Conservation (phyloP, 345 rosid species). For the Melastoma malabathricum region DNA sequence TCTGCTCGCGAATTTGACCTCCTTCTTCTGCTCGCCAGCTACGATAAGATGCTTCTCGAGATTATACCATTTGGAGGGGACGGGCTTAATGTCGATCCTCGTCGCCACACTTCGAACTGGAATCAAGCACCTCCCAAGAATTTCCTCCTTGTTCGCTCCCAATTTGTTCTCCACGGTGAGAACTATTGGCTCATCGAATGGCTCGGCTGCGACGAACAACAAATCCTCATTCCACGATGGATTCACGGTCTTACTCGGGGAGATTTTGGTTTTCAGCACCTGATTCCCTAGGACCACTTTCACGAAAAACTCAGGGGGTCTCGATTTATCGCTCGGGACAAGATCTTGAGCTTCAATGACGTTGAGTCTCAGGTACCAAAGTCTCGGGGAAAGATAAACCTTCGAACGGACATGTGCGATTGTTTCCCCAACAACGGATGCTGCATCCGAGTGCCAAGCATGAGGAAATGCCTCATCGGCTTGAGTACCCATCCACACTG, state of each 20-base stretch:
- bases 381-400: too few species aligned
- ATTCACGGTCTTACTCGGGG: constrained; percentile 16
- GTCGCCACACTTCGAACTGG: too few species aligned
- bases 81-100: too few species aligned
- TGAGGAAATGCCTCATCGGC: constrained; percentile 24
- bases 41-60: constrained; percentile 15
- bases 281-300: constrained; percentile 21
- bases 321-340: too few species aligned
- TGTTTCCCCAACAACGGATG: constrained; percentile 8
- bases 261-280: constrained; percentile 13
- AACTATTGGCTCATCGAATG: constrained; percentile 21
- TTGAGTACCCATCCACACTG: constrained; percentile 25
- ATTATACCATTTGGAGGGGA: too few species aligned
- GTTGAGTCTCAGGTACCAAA: too few species aligned
- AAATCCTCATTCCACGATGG: constrained; percentile 31
- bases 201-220: constrained; percentile 27
- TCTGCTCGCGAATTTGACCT: constrained; percentile 20
- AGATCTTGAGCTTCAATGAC: too few species aligned
- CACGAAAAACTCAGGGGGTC: constrained; percentile 19
- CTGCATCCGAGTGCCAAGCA: constrained; percentile 35
- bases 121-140: too few species aligned
- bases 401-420: too few species aligned
- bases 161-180: constrained; percentile 21
- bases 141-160: constrained; percentile 4
- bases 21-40: constrained; percentile 18